Evolutionary conservation across 306 rosid genomes (phyloP).

Genomic region (Lathyrus sativus): DNA sequence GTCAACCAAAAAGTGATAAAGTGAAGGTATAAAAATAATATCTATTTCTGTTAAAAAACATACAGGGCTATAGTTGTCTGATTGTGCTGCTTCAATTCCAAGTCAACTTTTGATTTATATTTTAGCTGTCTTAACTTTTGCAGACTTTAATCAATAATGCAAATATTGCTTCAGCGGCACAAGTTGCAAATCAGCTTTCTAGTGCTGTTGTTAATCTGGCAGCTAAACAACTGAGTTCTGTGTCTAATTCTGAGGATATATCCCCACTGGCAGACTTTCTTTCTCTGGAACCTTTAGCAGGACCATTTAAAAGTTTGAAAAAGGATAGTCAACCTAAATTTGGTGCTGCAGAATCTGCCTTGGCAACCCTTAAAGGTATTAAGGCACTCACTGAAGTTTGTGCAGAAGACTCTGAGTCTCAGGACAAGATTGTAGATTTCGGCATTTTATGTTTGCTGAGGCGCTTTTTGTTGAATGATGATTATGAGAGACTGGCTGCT

Average conservation of each 20-base stretch:
- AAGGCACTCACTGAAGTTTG: conserved; percentile 87
- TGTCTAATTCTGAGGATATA: conserved; percentile 54
- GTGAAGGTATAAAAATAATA: conserved; percentile 65
- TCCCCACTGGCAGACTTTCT: conserved; percentile 80
- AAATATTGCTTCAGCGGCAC: conserved; percentile 73
- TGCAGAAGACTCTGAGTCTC: conserved; percentile 59
- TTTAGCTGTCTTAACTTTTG: conserved; percentile 46
- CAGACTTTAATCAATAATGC: conserved; percentile 87
- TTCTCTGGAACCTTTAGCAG: conserved; percentile 73
- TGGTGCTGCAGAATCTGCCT: conserved; percentile 92
- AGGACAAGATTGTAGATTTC: conserved; percentile 63
- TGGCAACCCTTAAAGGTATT: conserved; percentile 88
- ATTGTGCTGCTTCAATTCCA: conserved; percentile 33
- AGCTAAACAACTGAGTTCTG: conserved; percentile 55
- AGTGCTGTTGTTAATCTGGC: conserved; percentile 83
- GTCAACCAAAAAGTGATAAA: conserved; percentile 63
- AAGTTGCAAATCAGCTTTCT: conserved; percentile 72
- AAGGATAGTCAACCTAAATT: conserved; percentile 68
- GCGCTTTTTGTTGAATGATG: conserved; percentile 78
- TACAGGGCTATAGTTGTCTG: conserved; percentile 25
- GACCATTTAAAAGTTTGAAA: conserved; percentile 65
- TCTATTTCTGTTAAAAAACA: conserved; percentile 15
- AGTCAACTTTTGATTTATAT: conserved; percentile 28
- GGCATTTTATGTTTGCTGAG: conserved; percentile 84
- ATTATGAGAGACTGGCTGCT: conserved; percentile 93